Conservation (phyloP, 805 yeast species). For the Teunomyces barrocoloradensis region DNA sequence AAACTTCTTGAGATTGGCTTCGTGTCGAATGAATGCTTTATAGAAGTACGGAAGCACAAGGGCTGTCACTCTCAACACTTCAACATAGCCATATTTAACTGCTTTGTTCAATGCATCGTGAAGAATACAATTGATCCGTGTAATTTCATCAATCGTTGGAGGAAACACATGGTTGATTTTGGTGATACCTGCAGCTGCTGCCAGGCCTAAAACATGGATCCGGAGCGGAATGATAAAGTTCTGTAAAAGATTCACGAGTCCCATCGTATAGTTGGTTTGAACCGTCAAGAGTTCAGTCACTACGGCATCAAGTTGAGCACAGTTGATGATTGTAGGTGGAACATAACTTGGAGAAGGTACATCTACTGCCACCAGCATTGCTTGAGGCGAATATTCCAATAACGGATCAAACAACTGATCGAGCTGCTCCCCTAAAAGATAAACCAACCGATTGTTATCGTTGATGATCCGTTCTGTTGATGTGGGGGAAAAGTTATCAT, state of each 20-base stretch:
- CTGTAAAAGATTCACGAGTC: conserved; percentile 71
- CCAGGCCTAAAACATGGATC: conserved; percentile 57
- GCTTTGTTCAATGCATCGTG: conserved; percentile 73
- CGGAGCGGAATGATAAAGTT: conserved; percentile 77
- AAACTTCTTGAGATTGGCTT: conserved; percentile 80
- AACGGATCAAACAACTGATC: conserved; percentile 89
- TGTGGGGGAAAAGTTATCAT: conserved; percentile 45
- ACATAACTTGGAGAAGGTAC: conserved; percentile 45
- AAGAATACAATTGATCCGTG: conserved; percentile 82
- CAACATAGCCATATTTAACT: conserved; percentile 65
- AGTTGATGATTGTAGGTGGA: conserved; percentile 7
- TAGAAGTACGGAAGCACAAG: conserved; percentile 85
- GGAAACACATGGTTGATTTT: conserved; percentile 81
- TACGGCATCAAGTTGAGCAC: conserved; percentile 41
- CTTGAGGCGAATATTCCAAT: conserved; percentile 89
- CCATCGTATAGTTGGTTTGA: conserved; percentile 73
- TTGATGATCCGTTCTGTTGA: conserved; percentile 46
- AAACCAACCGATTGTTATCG: conserved; percentile 73
- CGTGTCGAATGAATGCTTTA: conserved; percentile 90
- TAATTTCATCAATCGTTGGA: conserved; percentile 92
- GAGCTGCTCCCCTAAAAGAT: conserved; percentile 75
- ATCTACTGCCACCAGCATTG: conserved; percentile 65
- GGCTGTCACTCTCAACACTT: conserved; percentile 77
- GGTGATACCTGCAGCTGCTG: conserved; percentile 54
- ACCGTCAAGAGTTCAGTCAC: conserved; percentile 65